Base-by-base conservation (phyloP, 805 yeast genomes). In the Zygosaccharomyces gambellarensis region DNA sequence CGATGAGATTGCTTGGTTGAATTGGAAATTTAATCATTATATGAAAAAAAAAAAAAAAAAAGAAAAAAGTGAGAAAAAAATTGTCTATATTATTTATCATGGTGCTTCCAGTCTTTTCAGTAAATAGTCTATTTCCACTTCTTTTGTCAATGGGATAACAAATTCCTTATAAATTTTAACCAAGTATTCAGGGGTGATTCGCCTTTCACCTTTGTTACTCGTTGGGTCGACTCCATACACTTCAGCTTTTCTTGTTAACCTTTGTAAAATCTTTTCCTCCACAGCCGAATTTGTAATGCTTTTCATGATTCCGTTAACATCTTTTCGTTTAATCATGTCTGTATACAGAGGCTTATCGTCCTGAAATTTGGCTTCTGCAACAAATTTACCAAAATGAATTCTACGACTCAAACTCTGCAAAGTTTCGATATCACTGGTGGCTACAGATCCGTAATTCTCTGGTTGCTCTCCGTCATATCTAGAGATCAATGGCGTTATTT, bases 371-470 rank as follows among this genome's bases (percentile, higher is more conserved):
- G 96, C 86, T 67, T 94, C 99, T 4, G 99, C 99, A 8, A 94
- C 99, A 74, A 92, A 94, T 69, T 87, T 87, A 44, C 99, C 99
- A 70, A 92, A 94, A 70, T 94, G 99, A 58, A 94, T 88, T 64
- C 99, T 78, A 61, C 99, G 77, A 7, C 96, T 86, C 40, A 94
- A 71, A 4, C 96, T 84, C 68, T 94, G 97, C 56, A 94, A 75
- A 56, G 86, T 81, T 57, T 87, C 95, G 49, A 92, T 86, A 64
- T 94, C 99, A 54, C 88, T 75, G 36, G 81, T 72, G 3, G 95
- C 83, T 36, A 94, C 87, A 25, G 95, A 85, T 1, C 99, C 99
- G 48, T 82, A 74, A 67, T 90, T 94, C 63, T 90, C 97, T 38
- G 75, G 71, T 61, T 90, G 95, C 49, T 90, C 95, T 1, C 88